phyloP scores from a whole-genome alignment of 768 basidiomycete genomes.

The Boletus vinaceobasis region DNA sequence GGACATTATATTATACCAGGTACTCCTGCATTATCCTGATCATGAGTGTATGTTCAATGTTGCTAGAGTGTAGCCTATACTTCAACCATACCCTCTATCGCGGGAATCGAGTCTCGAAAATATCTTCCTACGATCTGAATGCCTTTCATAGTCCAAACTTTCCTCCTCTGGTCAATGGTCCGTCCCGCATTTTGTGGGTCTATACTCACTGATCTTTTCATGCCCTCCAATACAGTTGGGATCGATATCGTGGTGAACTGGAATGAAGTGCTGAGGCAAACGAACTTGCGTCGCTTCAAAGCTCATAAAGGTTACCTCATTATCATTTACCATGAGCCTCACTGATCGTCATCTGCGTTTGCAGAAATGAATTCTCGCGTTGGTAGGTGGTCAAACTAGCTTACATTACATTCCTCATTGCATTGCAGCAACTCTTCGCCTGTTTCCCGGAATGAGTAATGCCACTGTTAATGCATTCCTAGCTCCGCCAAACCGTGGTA shows the following conservation, averaged over 20 bases:
- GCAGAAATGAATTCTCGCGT: constrained; percentile 80
- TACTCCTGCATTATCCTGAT: constrained; percentile 26
- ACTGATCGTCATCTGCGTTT: constrained; percentile 11
- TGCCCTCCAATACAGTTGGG: constrained; percentile 51
- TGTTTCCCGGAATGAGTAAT: constrained; percentile 85
- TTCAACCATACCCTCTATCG: constrained; percentile 89
- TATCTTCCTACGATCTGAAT: constrained; percentile 76
- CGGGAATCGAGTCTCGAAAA: constrained; percentile 81
- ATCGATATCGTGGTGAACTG: constrained; percentile 90
- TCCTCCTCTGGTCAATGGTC: constrained; percentile 76
- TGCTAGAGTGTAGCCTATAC: constrained; percentile 77
- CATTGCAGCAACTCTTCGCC: constrained; percentile 66
- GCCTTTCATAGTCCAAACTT: constrained; percentile 88
- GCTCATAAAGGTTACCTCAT: constrained; percentile 64
- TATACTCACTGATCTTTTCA: constrained; percentile 4
- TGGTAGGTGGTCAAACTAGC: constrained; percentile 43
- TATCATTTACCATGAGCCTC: background rate
- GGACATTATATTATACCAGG: constrained; percentile 92
- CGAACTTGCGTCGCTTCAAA: constrained; percentile 69
- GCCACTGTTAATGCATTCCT: constrained; percentile 75
- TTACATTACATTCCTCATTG: constrained; percentile 13
- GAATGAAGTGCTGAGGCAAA: constrained; percentile 84
- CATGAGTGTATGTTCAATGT: background rate
- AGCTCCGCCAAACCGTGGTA: constrained; percentile 68
- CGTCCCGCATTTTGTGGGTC: background rate